Conservation (phyloP, 2,329 filamentous ascomycete species). For the Rasamsonia emersonii region DNA sequence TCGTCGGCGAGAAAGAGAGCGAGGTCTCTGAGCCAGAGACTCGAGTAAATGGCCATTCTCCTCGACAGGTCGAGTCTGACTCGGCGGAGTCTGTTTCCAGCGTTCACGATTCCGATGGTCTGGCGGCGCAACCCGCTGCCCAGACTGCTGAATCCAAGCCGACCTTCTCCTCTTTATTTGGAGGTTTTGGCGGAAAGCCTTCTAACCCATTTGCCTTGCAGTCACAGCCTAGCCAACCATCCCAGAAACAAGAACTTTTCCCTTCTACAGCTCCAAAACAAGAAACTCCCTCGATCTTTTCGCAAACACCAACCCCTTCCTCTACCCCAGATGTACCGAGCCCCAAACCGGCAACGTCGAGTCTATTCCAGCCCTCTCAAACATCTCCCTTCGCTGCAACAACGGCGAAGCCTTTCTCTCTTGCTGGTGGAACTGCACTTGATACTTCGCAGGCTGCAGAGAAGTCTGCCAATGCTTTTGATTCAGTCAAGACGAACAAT, state of each 20-base stretch:
- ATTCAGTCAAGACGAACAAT: no score
- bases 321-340: no score
- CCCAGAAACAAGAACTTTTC: no score
- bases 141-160: constrained; percentile 10
- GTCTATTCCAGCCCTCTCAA: no score
- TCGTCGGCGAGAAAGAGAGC: constrained; percentile 30
- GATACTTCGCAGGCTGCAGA: no score
- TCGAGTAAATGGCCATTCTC: constrained; percentile 10
- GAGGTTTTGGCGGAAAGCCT: neutral
- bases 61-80: constrained; percentile 9
- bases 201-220: constrained; percentile 3
- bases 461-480: no score
- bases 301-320: no score
- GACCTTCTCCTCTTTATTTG: constrained; percentile 9
- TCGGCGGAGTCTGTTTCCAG: constrained; percentile 10
- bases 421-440: neutral
- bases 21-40: constrained; percentile 16
- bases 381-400: neutral
- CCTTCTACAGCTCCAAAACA: no score
- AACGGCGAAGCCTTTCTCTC: neutral
- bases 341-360: no score
- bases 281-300: no score
- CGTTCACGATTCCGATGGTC: constrained; percentile 7
- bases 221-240: no score
- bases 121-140: constrained; percentile 2